Evolutionary conservation across 2,329 filamentous ascomycete species (phyloP), one percentile per base, ranked within the genome.

Genomic region (Ceratocystis destructans): DNA sequence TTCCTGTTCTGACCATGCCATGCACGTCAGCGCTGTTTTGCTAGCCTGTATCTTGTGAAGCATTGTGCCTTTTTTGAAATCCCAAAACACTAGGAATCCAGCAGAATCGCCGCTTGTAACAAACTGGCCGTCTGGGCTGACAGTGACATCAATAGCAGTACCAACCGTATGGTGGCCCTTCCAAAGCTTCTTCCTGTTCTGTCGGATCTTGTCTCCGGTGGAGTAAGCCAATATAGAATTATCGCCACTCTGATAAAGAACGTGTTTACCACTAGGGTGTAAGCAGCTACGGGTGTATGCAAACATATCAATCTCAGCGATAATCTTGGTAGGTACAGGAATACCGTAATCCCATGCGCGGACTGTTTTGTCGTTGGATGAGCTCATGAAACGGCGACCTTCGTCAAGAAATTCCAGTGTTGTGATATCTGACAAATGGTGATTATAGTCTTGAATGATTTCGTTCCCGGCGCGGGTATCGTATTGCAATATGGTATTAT

Each of bases 31-130:
- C 4, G 92, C 85, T 64, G 87, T 84, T 65, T 90, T 91, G 68
- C 89, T 86, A 28, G 90, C 92, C 76, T 88, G 84, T 70, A 99
- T 85, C 81, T 97, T 97, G 77, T 96, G 90, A 77, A 90, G 96
- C 91, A 99, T 93, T 78, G 96, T 97, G 76, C 93, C 96, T 48
- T 91, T 96, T 83, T 99, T 99, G 90, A 92, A 99, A 76, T 97
- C 94, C 90, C 92, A 99, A 78, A 97, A 96, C 76, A 89, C 96
- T 61, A 96, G 85, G 72, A 84, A 96, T 45, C 95, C 94, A 17
- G 84, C 90, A 64, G 85, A 89, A 75, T 99, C 94, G 69, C 94
- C 94, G 20, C 84, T 89, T 22, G 86, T 87, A 65, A 99, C 80
- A 74, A 96, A 96, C 73, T 96, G 90, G 0, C 94, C 94, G 74